Evolutionary conservation across 768 basidiomycete genomes (phyloP).

Genomic region (Jaapia argillacea): DNA sequence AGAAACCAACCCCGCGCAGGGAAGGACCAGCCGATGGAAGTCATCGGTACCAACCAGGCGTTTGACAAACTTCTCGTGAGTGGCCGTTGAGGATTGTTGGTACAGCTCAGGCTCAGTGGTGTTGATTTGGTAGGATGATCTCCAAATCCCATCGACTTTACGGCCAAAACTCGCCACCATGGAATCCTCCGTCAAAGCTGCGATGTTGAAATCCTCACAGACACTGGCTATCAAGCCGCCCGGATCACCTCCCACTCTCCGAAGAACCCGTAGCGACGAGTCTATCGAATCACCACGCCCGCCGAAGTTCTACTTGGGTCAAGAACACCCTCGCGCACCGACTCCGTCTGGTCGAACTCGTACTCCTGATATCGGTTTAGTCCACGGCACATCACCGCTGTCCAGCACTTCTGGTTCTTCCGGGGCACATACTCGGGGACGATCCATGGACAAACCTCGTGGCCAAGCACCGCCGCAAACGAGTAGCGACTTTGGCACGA

Average conservation of each 20-base stretch:
- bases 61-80: slow-evolving; percentile 79
- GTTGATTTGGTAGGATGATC: slow-evolving; percentile 53
- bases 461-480: slow-evolving; percentile 39
- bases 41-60: slow-evolving; percentile 45
- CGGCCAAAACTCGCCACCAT: slow-evolving; percentile 73
- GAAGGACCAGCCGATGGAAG: slow-evolving; percentile 28
- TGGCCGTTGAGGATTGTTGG: slow-evolving; percentile 3
- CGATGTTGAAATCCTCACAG: slow-evolving; percentile 84
- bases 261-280: slow-evolving; percentile 66
- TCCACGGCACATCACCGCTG: neutral
- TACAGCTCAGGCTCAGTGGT: neutral
- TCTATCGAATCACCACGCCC: slow-evolving; percentile 50
- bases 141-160: slow-evolving; percentile 74
- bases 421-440: slow-evolving; percentile 44
- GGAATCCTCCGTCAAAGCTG: slow-evolving; percentile 81
- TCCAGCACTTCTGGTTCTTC: slow-evolving; percentile 22
- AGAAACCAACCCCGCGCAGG: slow-evolving; percentile 31
- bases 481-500: slow-evolving; percentile 24
- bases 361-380: too few relatives aligned
- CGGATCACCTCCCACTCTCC: slow-evolving; percentile 29
- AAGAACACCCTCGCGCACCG: neutral
- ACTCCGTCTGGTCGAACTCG: neutral
- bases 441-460: slow-evolving; percentile 48
- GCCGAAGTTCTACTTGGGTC: slow-evolving; percentile 8
- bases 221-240: slow-evolving; percentile 33